A percentile compares a stretch with the other conserved stretches of the same genome.
Conservation (phyloP, 108 stramenopile species). For the Discostella pseudostelligera region DNA sequence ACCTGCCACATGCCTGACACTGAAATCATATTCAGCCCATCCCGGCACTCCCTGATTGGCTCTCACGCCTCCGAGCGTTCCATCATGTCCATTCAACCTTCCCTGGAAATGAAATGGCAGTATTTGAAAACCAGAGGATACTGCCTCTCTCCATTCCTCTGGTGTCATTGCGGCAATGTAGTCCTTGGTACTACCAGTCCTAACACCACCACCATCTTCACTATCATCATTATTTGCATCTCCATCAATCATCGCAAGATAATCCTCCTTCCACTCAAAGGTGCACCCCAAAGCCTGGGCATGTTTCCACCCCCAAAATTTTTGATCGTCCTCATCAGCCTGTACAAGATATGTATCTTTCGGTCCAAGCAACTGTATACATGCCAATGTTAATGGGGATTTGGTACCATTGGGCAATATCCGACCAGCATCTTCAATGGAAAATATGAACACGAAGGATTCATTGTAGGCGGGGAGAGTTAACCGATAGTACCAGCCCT, state of each 20-base stretch:
- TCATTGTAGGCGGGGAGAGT: conserved; percentile 64
- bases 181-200: neutral
- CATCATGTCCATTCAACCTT: conserved; percentile 70
- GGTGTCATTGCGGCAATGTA: conserved; percentile 43
- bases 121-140: conserved; percentile 78
- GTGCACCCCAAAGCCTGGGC: conserved; percentile 74
- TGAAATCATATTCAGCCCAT: conserved; percentile 63
- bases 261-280: conserved; percentile 53
- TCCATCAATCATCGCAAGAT: conserved; percentile 6
- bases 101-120: conserved; percentile 63
- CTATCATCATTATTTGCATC: neutral
- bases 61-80: conserved; percentile 61
- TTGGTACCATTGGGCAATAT: conserved; percentile 20
- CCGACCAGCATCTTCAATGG: conserved; percentile 78
- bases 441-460: conserved; percentile 81
- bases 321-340: conserved; percentile 67
- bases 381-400: conserved; percentile 58
- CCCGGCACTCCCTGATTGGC: conserved; percentile 48
- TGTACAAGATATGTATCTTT: conserved; percentile 77
- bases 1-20: conserved; percentile 60
- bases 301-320: conserved; percentile 76
- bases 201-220: no score
- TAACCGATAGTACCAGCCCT: conserved; percentile 90
- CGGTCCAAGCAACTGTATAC: conserved; percentile 81
- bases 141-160: conserved; percentile 53